phyloP scores from a whole-genome alignment of 129 eudicot genomes.

The Artemisia annua region DNA sequence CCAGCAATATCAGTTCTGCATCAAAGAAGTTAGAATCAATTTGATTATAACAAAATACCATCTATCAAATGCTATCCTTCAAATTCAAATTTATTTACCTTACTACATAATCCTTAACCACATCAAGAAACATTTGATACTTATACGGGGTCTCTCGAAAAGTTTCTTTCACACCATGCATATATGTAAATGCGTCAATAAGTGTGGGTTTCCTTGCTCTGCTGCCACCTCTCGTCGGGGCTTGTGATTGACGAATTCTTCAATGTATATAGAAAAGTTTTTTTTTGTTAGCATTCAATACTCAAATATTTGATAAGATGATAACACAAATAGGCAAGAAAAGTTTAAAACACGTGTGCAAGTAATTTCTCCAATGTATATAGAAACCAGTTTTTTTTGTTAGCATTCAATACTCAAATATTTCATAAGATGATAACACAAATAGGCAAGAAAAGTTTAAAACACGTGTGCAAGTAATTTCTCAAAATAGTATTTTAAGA shows the following conservation, averaged over 20 bases:
- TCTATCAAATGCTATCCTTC: too few relatives aligned
- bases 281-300: background rate
- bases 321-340: too few relatives aligned
- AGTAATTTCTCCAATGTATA: slow-evolving; percentile 8
- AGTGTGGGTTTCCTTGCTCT: slow-evolving; percentile 48
- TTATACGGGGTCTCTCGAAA: slow-evolving; percentile 77
- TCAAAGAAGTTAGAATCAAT: background rate
- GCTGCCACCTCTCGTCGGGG: slow-evolving; percentile 44
- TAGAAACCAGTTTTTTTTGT: background rate
- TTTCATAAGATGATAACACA: too few relatives aligned
- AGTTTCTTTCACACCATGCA: slow-evolving; percentile 90
- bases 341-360: too few relatives aligned
- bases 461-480: too few relatives aligned
- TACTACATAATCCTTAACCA: slow-evolving; percentile 82
- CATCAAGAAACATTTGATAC: slow-evolving; percentile 74
- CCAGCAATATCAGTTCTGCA: slow-evolving; percentile 87
- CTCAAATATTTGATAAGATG: background rate
- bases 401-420: slow-evolving; percentile 1
- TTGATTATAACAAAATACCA: too few relatives aligned
- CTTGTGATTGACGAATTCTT: slow-evolving; percentile 73
- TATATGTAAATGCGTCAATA: slow-evolving; percentile 73
- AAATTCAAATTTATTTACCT: slow-evolving; percentile 35
- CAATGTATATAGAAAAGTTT: slow-evolving; percentile 4
- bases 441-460: too few relatives aligned
- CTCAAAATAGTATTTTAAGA: too few relatives aligned